These are phyloP conservation scores for Yarrowia sp. DNA, from an alignment of 805 yeast genomes.

Conservation along the genomic window DNA sequence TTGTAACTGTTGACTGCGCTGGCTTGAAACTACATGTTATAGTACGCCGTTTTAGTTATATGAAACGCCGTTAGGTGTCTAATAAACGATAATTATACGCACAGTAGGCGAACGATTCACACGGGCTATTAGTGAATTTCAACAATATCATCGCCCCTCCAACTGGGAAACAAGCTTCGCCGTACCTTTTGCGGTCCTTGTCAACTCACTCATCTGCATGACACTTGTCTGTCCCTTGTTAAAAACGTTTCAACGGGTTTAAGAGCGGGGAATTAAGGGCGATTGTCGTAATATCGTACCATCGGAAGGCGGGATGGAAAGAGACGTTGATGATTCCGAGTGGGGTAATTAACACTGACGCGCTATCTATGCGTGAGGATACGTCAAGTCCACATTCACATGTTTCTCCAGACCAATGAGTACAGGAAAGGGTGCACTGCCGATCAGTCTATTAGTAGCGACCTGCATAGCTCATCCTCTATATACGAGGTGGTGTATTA, in stretches of 20 bases:
- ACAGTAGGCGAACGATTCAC: neutral
- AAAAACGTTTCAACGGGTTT: conserved; percentile 1
- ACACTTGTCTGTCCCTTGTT: neutral
- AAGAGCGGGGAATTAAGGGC: neutral
- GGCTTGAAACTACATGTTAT: no score
- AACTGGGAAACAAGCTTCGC: neutral
- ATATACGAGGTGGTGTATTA: no score
- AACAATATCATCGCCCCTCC: neutral
- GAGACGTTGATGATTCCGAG: neutral
- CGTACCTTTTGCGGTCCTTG: neutral
- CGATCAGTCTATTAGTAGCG: neutral
- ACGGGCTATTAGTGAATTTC: neutral
- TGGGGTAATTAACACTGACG: neutral
- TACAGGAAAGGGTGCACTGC: neutral
- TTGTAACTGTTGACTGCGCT: no score
- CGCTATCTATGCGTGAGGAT: neutral
- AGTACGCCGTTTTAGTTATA: neutral
- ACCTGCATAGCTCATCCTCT: neutral
- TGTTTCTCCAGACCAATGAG: neutral
- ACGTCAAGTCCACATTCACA: neutral
- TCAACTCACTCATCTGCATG: neutral
- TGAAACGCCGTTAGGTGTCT: neutral
- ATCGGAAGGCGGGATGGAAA: neutral
- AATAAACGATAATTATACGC: neutral
- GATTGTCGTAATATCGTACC: neutral